phyloP scores from a whole-genome alignment of 164 flowering plant species.

The Macadamia integrifolia region DNA sequence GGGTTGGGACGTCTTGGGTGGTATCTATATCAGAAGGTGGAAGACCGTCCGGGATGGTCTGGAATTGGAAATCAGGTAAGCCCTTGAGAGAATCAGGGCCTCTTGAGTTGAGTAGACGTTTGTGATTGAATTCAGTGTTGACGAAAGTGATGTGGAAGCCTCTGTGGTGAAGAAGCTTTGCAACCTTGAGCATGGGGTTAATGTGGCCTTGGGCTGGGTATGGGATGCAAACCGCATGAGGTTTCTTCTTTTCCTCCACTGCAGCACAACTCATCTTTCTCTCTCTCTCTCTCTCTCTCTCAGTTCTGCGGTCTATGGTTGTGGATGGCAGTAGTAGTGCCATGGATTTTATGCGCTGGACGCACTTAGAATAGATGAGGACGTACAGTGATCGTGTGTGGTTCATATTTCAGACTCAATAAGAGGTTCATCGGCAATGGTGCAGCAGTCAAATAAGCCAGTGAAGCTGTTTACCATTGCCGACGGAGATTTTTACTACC shows the following conservation, averaged over 20 bases:
- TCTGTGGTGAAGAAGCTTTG: conserved; percentile 18
- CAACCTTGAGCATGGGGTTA: conserved; percentile 23
- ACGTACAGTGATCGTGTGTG: too few relatives aligned
- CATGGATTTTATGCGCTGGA: too few relatives aligned
- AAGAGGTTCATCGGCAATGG: too few relatives aligned
- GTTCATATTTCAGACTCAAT: too few relatives aligned
- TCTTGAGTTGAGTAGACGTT: conserved; percentile 23
- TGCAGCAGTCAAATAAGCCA: too few relatives aligned
- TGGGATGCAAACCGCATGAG: conserved; percentile 25
- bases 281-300: background rate
- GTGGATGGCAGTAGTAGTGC: too few relatives aligned
- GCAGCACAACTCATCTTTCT: background rate
- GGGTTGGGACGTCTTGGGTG: conserved; percentile 14
- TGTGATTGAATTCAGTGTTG: conserved; percentile 38
- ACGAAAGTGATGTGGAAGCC: conserved; percentile 35
- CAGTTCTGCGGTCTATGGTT: background rate
- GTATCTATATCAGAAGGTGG: conserved; percentile 20
- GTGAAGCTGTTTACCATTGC: too few relatives aligned
- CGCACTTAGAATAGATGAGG: too few relatives aligned
- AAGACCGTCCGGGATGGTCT: conserved; percentile 29
- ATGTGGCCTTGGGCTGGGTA: conserved; percentile 29
- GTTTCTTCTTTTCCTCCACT: background rate
- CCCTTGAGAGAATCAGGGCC: conserved; percentile 21
- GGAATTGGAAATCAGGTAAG: conserved; percentile 21
- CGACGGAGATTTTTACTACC: too few relatives aligned